phyloP scores from a whole-genome alignment of 441 rosid genomes.

The Populus hybrid region DNA sequence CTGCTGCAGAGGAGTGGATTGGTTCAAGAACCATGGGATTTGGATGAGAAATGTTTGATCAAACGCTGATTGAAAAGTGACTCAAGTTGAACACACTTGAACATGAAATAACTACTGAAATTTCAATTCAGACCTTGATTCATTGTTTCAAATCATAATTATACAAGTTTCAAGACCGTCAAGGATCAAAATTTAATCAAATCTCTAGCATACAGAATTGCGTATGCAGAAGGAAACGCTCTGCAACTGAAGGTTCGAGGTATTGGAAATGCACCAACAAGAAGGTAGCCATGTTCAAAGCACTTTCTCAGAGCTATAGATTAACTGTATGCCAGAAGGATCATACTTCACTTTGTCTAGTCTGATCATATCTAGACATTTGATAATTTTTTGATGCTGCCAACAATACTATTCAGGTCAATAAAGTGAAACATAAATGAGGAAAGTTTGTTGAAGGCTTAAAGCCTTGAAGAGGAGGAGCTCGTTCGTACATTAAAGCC shows the following conservation, averaged over 20 bases:
- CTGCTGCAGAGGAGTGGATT: constrained; percentile 21
- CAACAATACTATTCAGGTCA: background rate
- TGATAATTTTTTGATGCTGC: background rate
- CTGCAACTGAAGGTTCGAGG: too few relatives aligned
- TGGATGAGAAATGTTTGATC: background rate
- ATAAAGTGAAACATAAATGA: background rate
- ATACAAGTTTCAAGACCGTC: too few relatives aligned
- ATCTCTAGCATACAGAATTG: too few relatives aligned
- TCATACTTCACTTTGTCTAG: too few relatives aligned
- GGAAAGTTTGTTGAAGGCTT: background rate
- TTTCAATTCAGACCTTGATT: background rate
- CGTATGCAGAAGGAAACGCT: too few relatives aligned
- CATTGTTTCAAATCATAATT: background rate
- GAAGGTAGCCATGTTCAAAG: background rate
- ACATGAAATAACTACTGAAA: background rate
- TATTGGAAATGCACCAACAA: too few relatives aligned
- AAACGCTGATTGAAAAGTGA: background rate
- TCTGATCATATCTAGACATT: too few relatives aligned
- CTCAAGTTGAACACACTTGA: constrained; percentile 38
- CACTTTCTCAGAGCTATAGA: background rate
- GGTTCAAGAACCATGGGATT: constrained; percentile 25
- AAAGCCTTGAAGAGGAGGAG: background rate
- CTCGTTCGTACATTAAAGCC: background rate
- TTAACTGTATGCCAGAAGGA: too few relatives aligned
- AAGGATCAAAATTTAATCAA: too few relatives aligned